A percentile compares a stretch with the other conserved stretches of the same genome.
Conservation (phyloP, 1,284 basidiomycete genomes). For the Schizophyllum commune region DNA sequence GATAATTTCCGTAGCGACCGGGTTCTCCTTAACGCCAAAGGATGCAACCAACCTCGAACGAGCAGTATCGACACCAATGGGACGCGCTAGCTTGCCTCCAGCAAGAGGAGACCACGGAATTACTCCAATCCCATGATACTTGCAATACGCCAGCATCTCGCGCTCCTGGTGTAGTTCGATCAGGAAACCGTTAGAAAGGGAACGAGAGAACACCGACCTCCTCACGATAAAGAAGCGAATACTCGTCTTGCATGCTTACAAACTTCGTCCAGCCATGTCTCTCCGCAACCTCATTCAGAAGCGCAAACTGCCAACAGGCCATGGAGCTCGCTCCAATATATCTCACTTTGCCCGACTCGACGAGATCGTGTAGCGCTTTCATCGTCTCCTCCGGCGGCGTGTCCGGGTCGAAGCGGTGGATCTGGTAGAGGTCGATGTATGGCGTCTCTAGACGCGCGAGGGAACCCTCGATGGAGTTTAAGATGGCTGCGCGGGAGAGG, state of each 20-base stretch:
- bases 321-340: slow-evolving; percentile 40
- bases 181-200: not conserved
- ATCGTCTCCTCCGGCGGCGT: too few species aligned
- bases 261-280: slow-evolving; percentile 28
- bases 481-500: slow-evolving; percentile 34
- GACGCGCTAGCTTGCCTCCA: slow-evolving; percentile 31
- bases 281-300: slow-evolving; percentile 28
- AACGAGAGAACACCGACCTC: slow-evolving; percentile 19
- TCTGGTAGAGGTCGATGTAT: too few species aligned
- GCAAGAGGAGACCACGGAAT: slow-evolving; percentile 34
- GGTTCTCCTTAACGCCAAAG: too few species aligned
- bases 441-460: slow-evolving; percentile 32
- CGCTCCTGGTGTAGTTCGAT: slow-evolving; percentile 25
- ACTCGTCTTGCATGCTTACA: too few species aligned
- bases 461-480: slow-evolving; percentile 37
- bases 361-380: too few species aligned
- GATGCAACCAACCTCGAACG: too few species aligned
- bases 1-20: slow-evolving; percentile 7
- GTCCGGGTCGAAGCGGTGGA: too few species aligned
- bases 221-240: slow-evolving; percentile 31
- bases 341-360: slow-evolving; percentile 32
- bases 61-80: slow-evolving; percentile 9
- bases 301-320: slow-evolving; percentile 34
- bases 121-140: slow-evolving; percentile 37
- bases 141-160: slow-evolving; percentile 41